phyloP scores from a whole-genome alignment of 1,139 yeast species.

The Suhomyces coccinellae region DNA sequence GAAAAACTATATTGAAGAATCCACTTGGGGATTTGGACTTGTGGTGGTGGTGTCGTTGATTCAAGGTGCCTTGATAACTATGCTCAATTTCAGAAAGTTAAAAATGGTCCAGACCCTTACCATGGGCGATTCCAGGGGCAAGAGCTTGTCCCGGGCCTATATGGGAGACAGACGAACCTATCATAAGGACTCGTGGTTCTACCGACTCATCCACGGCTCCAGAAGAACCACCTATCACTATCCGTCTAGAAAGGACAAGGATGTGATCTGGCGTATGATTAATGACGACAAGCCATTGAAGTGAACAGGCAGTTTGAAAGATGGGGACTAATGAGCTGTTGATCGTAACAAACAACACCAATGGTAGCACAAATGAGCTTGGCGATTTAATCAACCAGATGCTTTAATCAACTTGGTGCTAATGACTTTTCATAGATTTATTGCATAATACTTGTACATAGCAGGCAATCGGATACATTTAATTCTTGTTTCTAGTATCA shows the following conservation, averaged over 20 bases:
- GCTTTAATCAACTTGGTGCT: no score
- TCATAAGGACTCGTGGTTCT: conserved; percentile 21
- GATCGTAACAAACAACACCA: no score
- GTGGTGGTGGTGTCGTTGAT: conserved; percentile 54
- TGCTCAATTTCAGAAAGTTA: conserved; percentile 49
- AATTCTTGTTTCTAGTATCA: no score
- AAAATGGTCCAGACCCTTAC: conserved; percentile 61
- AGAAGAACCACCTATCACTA: conserved; percentile 31
- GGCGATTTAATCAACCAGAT: no score
- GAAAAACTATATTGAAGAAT: conserved; percentile 84
- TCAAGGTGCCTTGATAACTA: conserved; percentile 46
- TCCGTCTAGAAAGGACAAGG: conserved; percentile 51
- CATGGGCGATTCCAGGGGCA: conserved; percentile 31
- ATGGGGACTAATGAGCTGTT: no score
- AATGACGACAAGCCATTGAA: conserved; percentile 35
- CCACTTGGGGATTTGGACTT: conserved; percentile 60
- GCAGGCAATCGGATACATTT: conserved; percentile 2
- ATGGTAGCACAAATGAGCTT: no score
- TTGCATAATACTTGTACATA: background rate
- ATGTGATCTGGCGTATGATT: conserved; percentile 74
- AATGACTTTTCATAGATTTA: no score
- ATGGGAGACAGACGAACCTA: background rate
- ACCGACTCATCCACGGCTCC: conserved; percentile 31
- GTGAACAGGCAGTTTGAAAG: background rate
- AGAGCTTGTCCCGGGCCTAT: background rate